Evolutionary conservation across 108 stramenopile species (phyloP), one percentile per base, ranked within the genome.

Genomic region (Mediolabrus comicus): DNA sequence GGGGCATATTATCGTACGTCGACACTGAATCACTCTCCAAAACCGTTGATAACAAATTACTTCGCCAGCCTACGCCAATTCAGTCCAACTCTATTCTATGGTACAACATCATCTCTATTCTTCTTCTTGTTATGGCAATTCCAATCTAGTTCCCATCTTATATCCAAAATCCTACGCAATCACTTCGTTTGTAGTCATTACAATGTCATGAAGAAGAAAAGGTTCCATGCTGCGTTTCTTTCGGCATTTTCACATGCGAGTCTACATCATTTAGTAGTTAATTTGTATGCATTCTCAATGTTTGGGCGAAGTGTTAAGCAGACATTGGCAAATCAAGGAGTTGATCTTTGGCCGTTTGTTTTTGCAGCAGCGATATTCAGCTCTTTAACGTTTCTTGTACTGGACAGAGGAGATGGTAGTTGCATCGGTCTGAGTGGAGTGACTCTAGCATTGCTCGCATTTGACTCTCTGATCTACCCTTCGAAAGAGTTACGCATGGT

Each of bases 351-450:
- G 86, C 71, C 82, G 16, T 71, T 88, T 38, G 62, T 87, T 0
- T 22, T 87, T 12, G 77, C 79, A 9, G 75, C 87, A 30, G 83
- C 84, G 10, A 8, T 82, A 0, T 70, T 87, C 59, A 53, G 35
- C 9, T 60, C 58, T 24, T 46, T 75, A n/a, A 72, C 81, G 60
- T 79, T 79, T 60, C 22, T 80, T 9, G 41, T 56, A 22, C 53
- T 62, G 29, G 65, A 68, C 38, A 64, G 62, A 54, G 67, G 62
- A 3, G 69, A 58, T 16, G 78, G 75, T 28, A 63, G 72, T 22
- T 90, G 87, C 57, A 59, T 92, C 66, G 92, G 92, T 12, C 56
- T 92, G 27, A 82, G 83, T 4, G 88, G 84, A 12, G 92, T 90
- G 1, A 89, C 87, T 6, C 54, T 84, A 22, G 79, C 86, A 5